A percentile compares a stretch with the other conserved stretches of the same genome.
phyloP scores from a whole-genome alignment of 2,329 filamentous ascomycete genomes.

The Cryoendolithus antarcticus region DNA sequence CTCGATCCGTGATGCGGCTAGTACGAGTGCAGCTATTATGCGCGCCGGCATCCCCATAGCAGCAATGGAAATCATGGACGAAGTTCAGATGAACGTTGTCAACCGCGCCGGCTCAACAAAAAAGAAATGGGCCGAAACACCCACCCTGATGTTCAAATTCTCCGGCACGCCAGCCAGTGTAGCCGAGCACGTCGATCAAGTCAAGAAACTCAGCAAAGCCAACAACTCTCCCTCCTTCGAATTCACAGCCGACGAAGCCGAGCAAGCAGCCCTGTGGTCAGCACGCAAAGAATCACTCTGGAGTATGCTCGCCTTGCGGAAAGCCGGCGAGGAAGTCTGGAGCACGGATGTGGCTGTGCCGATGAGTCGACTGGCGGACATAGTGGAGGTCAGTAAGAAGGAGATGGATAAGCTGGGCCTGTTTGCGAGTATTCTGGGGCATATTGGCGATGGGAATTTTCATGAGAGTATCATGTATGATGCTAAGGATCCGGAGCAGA shows the following conservation, averaged over 20 bases:
- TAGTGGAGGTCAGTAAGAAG: constrained; percentile 72
- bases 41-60: constrained; percentile 60
- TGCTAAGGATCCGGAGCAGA: constrained; percentile 54
- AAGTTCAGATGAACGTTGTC: constrained; percentile 74
- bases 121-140: constrained; percentile 61
- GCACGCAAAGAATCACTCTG: constrained; percentile 49
- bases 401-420: constrained; percentile 77
- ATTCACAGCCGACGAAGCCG: constrained; percentile 41
- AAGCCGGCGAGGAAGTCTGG: constrained; percentile 47
- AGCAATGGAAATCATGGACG: constrained; percentile 78
- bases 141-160: constrained; percentile 76
- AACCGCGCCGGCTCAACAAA: constrained; percentile 61
- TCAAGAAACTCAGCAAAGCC: constrained; percentile 52
- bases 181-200: constrained; percentile 59
- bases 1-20: constrained; percentile 61
- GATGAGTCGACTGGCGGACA: constrained; percentile 48
- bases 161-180: constrained; percentile 67
- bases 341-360: constrained; percentile 51
- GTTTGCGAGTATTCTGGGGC: constrained; percentile 78
- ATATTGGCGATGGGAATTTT: constrained; percentile 91
- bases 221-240: constrained; percentile 46
- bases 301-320: constrained; percentile 46
- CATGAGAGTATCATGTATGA: constrained; percentile 88
- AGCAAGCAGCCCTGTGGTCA: constrained; percentile 47
- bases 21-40: constrained; percentile 62